These are phyloP conservation scores for Rhizophagus clarus DNA, from an alignment of 192 early-diverging fungal species.

Conservation along the genomic window DNA sequence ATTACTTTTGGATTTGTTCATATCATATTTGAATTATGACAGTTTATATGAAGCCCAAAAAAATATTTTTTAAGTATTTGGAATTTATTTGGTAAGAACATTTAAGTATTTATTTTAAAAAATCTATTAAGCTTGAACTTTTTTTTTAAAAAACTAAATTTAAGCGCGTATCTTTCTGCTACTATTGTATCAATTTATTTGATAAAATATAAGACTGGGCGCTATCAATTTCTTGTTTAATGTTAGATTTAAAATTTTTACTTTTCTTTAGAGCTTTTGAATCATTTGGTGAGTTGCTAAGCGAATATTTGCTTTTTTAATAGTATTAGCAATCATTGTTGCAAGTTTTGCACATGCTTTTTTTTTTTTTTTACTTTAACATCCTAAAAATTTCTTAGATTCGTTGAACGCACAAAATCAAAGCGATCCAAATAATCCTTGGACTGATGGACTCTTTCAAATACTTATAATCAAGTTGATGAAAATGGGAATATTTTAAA, in stretches of 20 bases:
- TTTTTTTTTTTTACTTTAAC: neutral
- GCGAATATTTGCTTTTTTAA: conserved; percentile 3
- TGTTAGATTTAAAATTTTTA: conserved; percentile 13
- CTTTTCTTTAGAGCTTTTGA: conserved; percentile 5
- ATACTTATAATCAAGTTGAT: neutral
- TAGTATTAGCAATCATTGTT: neutral
- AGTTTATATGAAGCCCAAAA: neutral
- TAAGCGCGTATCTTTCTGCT: neutral
- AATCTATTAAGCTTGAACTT: neutral
- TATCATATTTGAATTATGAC: conserved; percentile 7
- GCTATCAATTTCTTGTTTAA: neutral
- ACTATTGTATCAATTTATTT: neutral
- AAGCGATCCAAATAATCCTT: neutral
- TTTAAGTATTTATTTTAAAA: neutral
- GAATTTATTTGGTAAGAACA: conserved; percentile 10
- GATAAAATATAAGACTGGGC: neutral
- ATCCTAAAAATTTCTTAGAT: neutral
- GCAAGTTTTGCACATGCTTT: conserved; percentile 7
- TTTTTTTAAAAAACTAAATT: neutral
- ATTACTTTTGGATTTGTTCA: neutral
- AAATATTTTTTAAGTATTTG: neutral
- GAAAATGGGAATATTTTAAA: neutral
- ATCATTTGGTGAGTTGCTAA: conserved; percentile 4
- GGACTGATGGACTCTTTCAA: neutral
- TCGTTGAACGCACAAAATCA: too few relatives aligned